Conservation (phyloP, 2,329 filamentous ascomycete species). For the Paecilomyces sp. region DNA sequence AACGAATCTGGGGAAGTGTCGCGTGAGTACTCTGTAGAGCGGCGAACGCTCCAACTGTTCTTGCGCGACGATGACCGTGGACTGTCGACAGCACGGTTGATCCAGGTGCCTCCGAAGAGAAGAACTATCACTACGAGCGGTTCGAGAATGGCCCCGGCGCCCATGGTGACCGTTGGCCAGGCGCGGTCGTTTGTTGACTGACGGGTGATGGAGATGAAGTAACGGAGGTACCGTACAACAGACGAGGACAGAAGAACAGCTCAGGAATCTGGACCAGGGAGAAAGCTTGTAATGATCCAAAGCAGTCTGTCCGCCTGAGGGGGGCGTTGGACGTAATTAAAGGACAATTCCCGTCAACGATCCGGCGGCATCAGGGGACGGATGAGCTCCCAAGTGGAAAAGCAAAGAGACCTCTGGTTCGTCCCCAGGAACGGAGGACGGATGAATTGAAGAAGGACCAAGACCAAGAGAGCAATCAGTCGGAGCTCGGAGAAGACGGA, state of each 20-base stretch:
- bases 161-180: constrained; percentile 33
- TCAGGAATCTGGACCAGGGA: not conserved
- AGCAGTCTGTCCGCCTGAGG: not conserved
- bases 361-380: not conserved
- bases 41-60: constrained; percentile 11
- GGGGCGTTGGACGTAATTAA: not conserved
- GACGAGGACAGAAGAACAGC: not conserved
- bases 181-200: not conserved
- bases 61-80: constrained; percentile 14
- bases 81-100: constrained; percentile 46
- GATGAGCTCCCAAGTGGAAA: not conserved
- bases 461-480: not conserved
- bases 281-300: no score
- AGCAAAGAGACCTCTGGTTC: not conserved
- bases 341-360: not conserved
- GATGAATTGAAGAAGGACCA: not conserved
- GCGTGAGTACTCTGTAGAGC: constrained; percentile 12
- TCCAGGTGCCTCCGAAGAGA: constrained; percentile 55
- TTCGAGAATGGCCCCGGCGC: constrained; percentile 52
- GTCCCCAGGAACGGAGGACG: not conserved
- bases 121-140: constrained; percentile 55
- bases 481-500: not conserved
- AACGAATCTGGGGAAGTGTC: constrained; percentile 28
- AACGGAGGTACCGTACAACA: not conserved
- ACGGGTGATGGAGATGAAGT: not conserved